Evolutionary conservation across 257 asterid species (phyloP), one percentile per base, ranked within the genome.

Genomic region (Gardenia jasminoides): DNA sequence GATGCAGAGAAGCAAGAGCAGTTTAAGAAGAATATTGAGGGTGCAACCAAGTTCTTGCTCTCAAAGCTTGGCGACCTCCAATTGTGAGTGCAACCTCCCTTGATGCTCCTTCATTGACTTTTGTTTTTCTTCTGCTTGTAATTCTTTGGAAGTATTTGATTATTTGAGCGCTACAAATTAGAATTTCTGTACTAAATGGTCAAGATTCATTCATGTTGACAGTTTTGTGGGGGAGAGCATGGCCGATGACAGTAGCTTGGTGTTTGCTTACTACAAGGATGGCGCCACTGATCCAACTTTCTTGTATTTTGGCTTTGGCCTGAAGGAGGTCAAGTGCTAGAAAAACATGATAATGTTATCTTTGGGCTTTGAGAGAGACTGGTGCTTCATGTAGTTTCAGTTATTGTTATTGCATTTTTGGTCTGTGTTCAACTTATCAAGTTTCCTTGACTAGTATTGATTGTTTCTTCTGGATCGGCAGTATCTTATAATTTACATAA

Each of bases 201-300:
- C 3, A 43, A 61, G 36, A 15, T 47, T 48, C 30, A 44, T 19
- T 58, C 10, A 1, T 24, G 33, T 82, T 64, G 20, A 79, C 76
- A 94, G 98, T 69, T 94, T 90, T 26, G 98, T 94, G 39, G 98
- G 98, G 47, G 97, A 94, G 88, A 85, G 98, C 92, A 92, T 94
- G 98, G 67, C 17, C 0, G 98, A 94, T 4, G 97, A 92, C 17
- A 22, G 87, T 84, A 76, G 88, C 48, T 15, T 92, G 69, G 98
- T 94, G 56, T 89, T 94, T n/a, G 97, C 97, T 6, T 94, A 92
- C 88, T 92, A 92, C 90, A 90, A 90, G 86, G 98, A 94, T 0
- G 98, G 96, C 19, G 88, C 98, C 1, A 64, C 86, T 10, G 92
- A 94, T 79, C 97, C 98, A 8, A 94, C 98, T n/a, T 94, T 94